Evolutionary conservation across 106 monocot genomes (phyloP).

Genomic region (Chionographis japonica): DNA sequence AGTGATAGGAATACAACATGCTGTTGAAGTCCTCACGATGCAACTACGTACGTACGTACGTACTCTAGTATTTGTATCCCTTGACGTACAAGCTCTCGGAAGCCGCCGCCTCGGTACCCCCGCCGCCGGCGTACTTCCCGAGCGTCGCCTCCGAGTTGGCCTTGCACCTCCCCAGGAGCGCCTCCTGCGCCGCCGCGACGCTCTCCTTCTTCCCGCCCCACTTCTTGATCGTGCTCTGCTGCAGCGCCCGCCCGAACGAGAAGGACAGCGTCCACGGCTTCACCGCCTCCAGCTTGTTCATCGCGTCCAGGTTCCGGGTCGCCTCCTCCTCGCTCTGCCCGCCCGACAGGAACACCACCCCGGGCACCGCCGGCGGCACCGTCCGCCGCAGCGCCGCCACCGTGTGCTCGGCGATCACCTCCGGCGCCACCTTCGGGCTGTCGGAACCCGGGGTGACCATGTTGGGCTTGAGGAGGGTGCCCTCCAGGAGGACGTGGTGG

Average conservation of each 20-base stretch:
- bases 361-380: constrained; percentile 23
- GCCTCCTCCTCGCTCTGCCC: constrained; percentile 27
- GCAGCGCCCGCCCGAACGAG: constrained; percentile 21
- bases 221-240: constrained; percentile 26
- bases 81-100: constrained; percentile 20
- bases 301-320: constrained; percentile 12
- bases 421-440: not conserved
- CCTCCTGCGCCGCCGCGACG: constrained; percentile 10
- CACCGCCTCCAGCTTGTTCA: constrained; percentile 16
- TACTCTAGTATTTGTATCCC: constrained; percentile 15
- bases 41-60: no score
- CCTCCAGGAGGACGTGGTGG: no score
- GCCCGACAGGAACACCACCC: constrained; percentile 26
- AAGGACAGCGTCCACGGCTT: constrained; percentile 26
- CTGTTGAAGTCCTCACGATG: no score
- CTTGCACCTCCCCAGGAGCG: constrained; percentile 24
- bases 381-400: constrained; percentile 20
- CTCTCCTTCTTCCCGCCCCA: constrained; percentile 25
- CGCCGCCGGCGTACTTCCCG: constrained; percentile 9
- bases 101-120: not conserved
- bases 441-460: no score
- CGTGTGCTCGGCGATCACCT: constrained; percentile 18
- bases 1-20: no score
- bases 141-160: constrained; percentile 25
- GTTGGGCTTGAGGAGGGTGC: no score